Evolutionary conservation across 179 eudicot species (phyloP).

Genomic region (Camellia oleifera): DNA sequence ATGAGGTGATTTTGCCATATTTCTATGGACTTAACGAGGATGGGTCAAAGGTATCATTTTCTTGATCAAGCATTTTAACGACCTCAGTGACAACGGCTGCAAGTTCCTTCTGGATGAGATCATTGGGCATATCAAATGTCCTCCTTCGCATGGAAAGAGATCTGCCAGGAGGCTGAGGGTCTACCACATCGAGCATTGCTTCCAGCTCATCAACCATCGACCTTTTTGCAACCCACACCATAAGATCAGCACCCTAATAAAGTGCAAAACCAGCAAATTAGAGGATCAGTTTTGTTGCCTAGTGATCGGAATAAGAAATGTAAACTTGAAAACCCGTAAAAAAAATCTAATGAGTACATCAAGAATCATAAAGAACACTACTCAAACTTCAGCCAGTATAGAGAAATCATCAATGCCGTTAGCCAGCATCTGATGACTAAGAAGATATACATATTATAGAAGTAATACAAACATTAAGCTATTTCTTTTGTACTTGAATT

Average conservation of each 20-base stretch:
- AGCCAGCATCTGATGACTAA: neutral
- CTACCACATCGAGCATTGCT: conserved; percentile 97
- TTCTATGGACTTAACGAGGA: too few relatives aligned
- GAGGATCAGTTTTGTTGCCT: neutral
- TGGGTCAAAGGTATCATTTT: too few relatives aligned
- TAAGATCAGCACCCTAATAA: conserved; percentile 73
- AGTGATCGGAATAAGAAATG: neutral
- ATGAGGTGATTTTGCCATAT: too few relatives aligned
- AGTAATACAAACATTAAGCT: neutral
- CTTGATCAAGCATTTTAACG: too few relatives aligned
- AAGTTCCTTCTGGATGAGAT: too few relatives aligned
- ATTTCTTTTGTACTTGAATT: neutral
- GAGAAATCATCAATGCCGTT: neutral
- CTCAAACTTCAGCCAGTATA: neutral
- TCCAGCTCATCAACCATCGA: conserved; percentile 95
- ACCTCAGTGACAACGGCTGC: too few relatives aligned
- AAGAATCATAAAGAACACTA: neutral
- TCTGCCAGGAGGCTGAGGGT: conserved; percentile 58
- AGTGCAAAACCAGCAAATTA: neutral
- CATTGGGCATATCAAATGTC: too few relatives aligned
- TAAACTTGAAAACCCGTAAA: neutral
- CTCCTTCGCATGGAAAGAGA: too few relatives aligned
- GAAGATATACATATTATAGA: neutral
- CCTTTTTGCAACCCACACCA: conserved; percentile 89
- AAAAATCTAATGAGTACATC: neutral